Evolutionary conservation across 192 early-diverging fungal species (phyloP).

Genomic region (Jimgerdemannia flammicorona): DNA sequence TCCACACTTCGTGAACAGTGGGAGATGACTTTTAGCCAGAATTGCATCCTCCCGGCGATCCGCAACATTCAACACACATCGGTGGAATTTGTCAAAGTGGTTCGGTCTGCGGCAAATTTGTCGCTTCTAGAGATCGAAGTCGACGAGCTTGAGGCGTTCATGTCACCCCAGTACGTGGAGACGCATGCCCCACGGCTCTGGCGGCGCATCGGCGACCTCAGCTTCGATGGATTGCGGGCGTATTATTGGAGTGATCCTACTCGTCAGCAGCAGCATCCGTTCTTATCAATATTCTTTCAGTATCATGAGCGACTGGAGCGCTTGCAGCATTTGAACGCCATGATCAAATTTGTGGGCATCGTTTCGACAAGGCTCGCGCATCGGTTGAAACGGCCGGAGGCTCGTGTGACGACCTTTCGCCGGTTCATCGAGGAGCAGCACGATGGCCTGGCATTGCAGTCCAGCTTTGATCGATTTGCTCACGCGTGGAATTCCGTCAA

Average conservation of each 20-base stretch:
- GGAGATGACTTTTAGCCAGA: not conserved
- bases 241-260: slow-evolving; percentile 5
- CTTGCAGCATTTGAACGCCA: slow-evolving; percentile 6
- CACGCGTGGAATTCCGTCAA: slow-evolving; percentile 11
- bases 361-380: slow-evolving; percentile 2
- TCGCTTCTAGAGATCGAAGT: slow-evolving; percentile 3
- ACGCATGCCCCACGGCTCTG: slow-evolving; percentile 6
- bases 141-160: slow-evolving; percentile 5
- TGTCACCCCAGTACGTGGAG: not conserved
- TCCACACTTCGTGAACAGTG: slow-evolving; percentile 4
- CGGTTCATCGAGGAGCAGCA: slow-evolving; percentile 5
- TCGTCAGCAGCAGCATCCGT: not conserved
- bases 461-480: slow-evolving; percentile 6
- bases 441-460: not conserved
- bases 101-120: not conserved
- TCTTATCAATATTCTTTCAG: slow-evolving; percentile 11
- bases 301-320: slow-evolving; percentile 3
- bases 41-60: not conserved
- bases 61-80: not conserved
- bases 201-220: not conserved
- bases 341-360: slow-evolving; percentile 13
- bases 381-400: slow-evolving; percentile 2
- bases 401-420: slow-evolving; percentile 1
- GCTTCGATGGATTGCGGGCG: slow-evolving; percentile 1
- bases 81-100: not conserved